Conservation (phyloP, 2,329 filamentous ascomycete species). For the Lachnellula occidentalis region DNA sequence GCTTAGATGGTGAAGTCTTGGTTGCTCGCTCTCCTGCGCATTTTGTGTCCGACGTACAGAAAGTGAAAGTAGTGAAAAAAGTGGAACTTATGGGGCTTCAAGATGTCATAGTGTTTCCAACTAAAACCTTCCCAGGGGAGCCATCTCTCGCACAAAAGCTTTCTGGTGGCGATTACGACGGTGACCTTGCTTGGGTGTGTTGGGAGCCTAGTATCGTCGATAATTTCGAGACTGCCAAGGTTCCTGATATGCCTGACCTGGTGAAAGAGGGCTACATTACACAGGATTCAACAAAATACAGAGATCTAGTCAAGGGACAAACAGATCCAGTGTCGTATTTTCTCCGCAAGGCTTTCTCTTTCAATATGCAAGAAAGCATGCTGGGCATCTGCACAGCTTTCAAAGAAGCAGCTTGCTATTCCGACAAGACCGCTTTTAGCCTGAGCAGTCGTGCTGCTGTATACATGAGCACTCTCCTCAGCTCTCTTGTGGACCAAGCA, state of each 20-base stretch:
- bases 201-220: slow-evolving; percentile 63
- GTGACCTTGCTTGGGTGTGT: slow-evolving; percentile 72
- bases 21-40: slow-evolving; percentile 67
- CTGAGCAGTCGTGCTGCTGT: slow-evolving; percentile 47
- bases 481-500: slow-evolving; percentile 50
- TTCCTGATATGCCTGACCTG: slow-evolving; percentile 42
- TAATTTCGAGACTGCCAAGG: slow-evolving; percentile 59
- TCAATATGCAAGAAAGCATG: slow-evolving; percentile 50
- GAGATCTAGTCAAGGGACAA: slow-evolving; percentile 12
- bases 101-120: slow-evolving; percentile 75
- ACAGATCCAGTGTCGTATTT: slow-evolving; percentile 35
- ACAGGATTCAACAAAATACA: slow-evolving; percentile 40
- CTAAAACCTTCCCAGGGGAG: slow-evolving; percentile 41
- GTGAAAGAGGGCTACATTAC: slow-evolving; percentile 43
- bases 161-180: slow-evolving; percentile 78
- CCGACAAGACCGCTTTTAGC: slow-evolving; percentile 22
- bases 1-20: slow-evolving; percentile 56
- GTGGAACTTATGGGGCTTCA: slow-evolving; percentile 60
- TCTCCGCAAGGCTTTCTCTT: slow-evolving; percentile 48
- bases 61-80: slow-evolving; percentile 53
- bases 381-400: slow-evolving; percentile 60
- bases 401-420: slow-evolving; percentile 59
- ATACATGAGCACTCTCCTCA: slow-evolving; percentile 46
- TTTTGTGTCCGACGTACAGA: slow-evolving; percentile 67
- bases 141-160: slow-evolving; percentile 62